These are phyloP conservation scores for Acanthamoeba pearcei DNA, from an alignment of 208 protist genomes.

Conservation along the genomic window DNA sequence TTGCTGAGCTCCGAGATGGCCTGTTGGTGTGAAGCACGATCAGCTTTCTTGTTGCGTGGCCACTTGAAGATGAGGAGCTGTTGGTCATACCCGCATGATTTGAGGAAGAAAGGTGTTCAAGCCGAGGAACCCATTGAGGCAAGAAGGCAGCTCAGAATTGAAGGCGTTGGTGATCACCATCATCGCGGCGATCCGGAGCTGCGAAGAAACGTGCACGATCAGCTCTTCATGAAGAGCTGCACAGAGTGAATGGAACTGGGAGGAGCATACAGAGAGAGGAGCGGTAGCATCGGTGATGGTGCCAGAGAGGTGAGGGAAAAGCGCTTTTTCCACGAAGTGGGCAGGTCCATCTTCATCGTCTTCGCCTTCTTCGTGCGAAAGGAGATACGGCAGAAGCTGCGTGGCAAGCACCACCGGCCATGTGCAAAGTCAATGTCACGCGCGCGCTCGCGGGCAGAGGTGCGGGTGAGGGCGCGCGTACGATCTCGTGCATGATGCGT, in stretches of 20 bases:
- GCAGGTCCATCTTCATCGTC: conserved; percentile 24
- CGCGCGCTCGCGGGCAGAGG: not conserved
- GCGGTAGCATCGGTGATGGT: not conserved
- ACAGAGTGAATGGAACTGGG: not conserved
- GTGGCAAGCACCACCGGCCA: not conserved
- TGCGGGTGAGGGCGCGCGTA: not conserved
- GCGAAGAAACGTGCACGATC: not conserved
- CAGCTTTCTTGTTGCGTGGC: not conserved
- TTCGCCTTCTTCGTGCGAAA: conserved; percentile 26
- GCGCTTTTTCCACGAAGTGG: conserved; percentile 20
- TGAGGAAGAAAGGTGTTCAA: not conserved
- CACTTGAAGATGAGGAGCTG: not conserved
- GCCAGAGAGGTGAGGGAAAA: conserved; percentile 37
- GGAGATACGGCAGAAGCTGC: conserved; percentile 41
- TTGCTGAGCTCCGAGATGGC: not conserved
- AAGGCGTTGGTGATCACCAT: conserved; percentile 52
- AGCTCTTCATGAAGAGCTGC: not conserved
- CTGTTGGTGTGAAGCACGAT: no score
- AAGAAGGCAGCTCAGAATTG: conserved; percentile 37
- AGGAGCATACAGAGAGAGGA: conserved; percentile 29
- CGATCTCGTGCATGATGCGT: conserved; percentile 1
- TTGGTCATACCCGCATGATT: not conserved
- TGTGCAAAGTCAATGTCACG: not conserved
- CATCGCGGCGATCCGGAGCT: conserved; percentile 4
- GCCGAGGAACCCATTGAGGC: not conserved